These are phyloP conservation scores for Calonectria leucothoes DNA, from an alignment of 2,329 filamentous ascomycete species.

Conservation along the genomic window DNA sequence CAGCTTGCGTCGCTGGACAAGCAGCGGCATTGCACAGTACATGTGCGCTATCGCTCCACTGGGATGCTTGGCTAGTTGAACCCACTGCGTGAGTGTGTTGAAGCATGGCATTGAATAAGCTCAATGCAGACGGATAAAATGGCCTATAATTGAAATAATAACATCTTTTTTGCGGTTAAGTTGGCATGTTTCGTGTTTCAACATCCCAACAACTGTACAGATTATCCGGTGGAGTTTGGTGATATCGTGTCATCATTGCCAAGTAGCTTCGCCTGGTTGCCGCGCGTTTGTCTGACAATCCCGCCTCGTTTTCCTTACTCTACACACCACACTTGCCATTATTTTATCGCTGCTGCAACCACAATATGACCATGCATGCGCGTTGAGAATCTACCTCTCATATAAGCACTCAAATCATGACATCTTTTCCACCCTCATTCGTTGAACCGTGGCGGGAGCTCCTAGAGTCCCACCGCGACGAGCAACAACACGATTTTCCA, in stretches of 20 bases:
- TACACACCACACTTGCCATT: neutral
- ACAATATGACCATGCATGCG: neutral
- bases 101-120: neutral
- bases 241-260: neutral
- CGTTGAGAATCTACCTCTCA: neutral
- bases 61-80: neutral
- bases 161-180: neutral
- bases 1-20: neutral
- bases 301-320: neutral
- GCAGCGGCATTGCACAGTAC: neutral
- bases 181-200: neutral
- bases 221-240: neutral
- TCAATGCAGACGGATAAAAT: neutral
- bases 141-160: neutral
- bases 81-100: neutral
- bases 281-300: neutral
- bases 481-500: constrained; percentile 58
- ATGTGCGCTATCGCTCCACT: neutral
- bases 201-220: neutral
- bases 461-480: constrained; percentile 45
- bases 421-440: constrained; percentile 51
- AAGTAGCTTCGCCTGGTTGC: neutral
- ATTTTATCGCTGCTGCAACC: neutral
- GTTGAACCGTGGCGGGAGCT: constrained; percentile 51
- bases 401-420: neutral